These are phyloP conservation scores for Phenoliferia sp. DNA, from an alignment of 1,284 basidiomycete genomes.

Conservation along the genomic window DNA sequence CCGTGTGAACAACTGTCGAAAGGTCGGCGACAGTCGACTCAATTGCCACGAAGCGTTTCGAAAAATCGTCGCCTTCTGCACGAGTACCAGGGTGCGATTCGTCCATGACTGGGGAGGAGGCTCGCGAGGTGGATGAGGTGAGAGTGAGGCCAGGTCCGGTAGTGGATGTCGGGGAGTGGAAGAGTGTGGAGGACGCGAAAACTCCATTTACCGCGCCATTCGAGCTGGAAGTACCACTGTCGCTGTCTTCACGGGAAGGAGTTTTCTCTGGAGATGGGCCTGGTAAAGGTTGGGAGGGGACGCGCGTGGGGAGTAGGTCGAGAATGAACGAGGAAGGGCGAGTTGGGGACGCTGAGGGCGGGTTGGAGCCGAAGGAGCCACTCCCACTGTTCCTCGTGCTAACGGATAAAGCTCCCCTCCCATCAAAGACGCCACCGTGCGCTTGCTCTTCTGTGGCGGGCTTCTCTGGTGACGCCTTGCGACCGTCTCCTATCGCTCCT, in stretches of 20 bases:
- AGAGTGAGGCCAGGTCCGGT: slow-evolving; percentile 7
- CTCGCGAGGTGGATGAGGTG: slow-evolving; percentile 4
- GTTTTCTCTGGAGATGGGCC: not conserved
- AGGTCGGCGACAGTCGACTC: slow-evolving; percentile 25
- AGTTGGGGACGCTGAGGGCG: slow-evolving; percentile 2
- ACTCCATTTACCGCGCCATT: not conserved
- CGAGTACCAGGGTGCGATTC: slow-evolving; percentile 1
- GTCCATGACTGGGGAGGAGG: slow-evolving; percentile 18
- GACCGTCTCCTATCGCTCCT: slow-evolving; percentile 22
- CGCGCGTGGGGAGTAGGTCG: slow-evolving; percentile 24
- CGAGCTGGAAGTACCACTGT: not conserved
- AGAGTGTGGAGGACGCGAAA: slow-evolving; percentile 7
- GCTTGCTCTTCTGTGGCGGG: not conserved
- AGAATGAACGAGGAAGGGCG: slow-evolving; percentile 32
- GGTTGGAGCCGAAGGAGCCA: too few relatives aligned
- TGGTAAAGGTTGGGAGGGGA: not conserved
- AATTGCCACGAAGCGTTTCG: slow-evolving; percentile 17
- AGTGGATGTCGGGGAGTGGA: slow-evolving; percentile 1
- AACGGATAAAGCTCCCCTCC: not conserved
- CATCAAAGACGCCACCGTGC: not conserved
- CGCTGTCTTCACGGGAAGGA: not conserved
- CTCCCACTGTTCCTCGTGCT: not conserved
- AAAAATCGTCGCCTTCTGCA: slow-evolving; percentile 3
- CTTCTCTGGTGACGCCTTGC: slow-evolving; percentile 5
- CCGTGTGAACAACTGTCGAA: slow-evolving; percentile 12